These are phyloP conservation scores for Cercophora newfieldiana DNA, from an alignment of 495 filamentous ascomycete genomes.

Conservation along the genomic window DNA sequence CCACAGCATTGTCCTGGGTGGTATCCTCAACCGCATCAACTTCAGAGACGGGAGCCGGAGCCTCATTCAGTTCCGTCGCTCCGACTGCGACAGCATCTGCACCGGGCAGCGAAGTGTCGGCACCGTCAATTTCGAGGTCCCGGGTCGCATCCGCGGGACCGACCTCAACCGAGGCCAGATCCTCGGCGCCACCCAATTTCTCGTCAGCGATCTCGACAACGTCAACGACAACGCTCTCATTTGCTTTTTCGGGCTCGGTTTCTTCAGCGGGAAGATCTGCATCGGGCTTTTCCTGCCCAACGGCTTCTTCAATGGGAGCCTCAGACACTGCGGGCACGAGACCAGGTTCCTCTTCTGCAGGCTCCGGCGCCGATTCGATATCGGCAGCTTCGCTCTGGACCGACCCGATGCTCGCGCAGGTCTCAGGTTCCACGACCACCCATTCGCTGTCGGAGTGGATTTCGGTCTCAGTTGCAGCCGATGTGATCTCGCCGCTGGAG, in stretches of 20 bases:
- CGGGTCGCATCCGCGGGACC: not conserved
- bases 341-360: not conserved
- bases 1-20: not conserved
- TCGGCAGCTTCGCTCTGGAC: not conserved
- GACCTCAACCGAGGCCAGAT: not conserved
- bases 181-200: not conserved
- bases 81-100: not conserved
- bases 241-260: not conserved
- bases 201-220: not conserved
- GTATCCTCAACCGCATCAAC: not conserved
- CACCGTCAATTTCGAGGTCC: not conserved
- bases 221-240: not conserved
- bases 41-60: not conserved
- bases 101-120: not conserved
- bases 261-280: not conserved
- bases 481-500: not conserved
- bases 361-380: not conserved
- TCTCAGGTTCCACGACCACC: not conserved
- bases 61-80: not conserved
- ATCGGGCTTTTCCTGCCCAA: not conserved
- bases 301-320: not conserved
- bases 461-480: not conserved
- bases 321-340: not conserved
- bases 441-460: not conserved
- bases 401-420: not conserved